phyloP scores from a whole-genome alignment of 1,284 basidiomycete species.

The Ceratobasidium sp. region DNA sequence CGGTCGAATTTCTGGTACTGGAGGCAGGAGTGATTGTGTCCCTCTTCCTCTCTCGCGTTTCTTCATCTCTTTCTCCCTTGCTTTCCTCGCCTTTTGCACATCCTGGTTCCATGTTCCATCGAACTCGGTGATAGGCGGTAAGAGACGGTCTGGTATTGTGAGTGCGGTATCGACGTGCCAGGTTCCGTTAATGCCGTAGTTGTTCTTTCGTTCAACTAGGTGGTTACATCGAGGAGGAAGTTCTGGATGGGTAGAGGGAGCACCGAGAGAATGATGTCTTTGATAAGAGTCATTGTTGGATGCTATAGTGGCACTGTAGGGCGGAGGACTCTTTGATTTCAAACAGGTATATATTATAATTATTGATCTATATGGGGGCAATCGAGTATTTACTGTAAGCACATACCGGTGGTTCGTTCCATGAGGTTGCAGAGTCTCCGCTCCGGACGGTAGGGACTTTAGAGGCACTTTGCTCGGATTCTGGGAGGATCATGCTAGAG shows the following conservation, averaged over 20 bases:
- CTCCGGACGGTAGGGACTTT: conserved; percentile 8
- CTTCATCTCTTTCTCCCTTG: background rate
- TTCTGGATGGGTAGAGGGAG: background rate
- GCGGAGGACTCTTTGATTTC: conserved; percentile 19
- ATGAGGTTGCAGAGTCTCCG: conserved; percentile 2
- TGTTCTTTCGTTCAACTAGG: conserved; percentile 14
- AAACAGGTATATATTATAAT: too few species aligned
- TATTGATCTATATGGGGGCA: background rate
- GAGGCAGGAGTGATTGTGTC: background rate
- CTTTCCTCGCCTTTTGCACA: conserved; percentile 17
- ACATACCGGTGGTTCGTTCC: conserved; percentile 20
- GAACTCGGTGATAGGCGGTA: conserved; percentile 20
- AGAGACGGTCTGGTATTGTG: conserved; percentile 13
- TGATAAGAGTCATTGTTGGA: background rate
- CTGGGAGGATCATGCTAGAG: conserved; percentile 20
- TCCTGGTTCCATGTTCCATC: conserved; percentile 28
- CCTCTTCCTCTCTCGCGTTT: conserved; percentile 3
- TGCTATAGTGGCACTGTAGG: conserved; percentile 21
- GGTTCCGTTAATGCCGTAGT: conserved; percentile 5
- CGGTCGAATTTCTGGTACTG: conserved; percentile 7
- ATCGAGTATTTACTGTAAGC: background rate
- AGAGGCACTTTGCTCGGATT: conserved; percentile 11
- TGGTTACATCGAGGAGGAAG: conserved; percentile 37
- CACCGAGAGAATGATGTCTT: background rate
- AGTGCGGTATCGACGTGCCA: conserved; percentile 39